Evolutionary conservation across 2,329 filamentous ascomycete species (phyloP).

Genomic region (Fusarium keratoplasticum): DNA sequence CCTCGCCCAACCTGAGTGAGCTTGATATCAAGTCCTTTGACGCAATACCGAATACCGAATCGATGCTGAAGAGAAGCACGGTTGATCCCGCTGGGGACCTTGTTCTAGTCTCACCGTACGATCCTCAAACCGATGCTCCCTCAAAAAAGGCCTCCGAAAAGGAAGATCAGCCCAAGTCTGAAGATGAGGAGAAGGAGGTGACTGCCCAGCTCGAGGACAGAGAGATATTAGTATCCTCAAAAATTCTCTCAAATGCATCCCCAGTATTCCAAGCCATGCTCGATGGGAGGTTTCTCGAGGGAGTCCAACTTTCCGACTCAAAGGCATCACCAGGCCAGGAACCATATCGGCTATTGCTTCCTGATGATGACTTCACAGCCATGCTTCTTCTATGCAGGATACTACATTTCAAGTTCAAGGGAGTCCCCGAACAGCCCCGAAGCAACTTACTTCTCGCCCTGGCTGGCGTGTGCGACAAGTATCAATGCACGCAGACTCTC

Average conservation of each 20-base stretch:
- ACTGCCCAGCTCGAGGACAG: not conserved
- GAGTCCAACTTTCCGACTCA: not conserved
- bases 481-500: not conserved
- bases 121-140: not conserved
- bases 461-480: not conserved
- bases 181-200: not conserved
- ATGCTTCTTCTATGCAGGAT: not conserved
- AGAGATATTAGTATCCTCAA: not conserved
- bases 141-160: not conserved
- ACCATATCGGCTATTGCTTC: not conserved
- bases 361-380: not conserved
- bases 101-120: not conserved
- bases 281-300: not conserved
- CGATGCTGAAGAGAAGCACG: not conserved
- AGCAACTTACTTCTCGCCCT: not conserved
- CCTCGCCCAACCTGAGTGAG: not conserved
- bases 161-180: not conserved
- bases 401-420: not conserved
- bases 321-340: not conserved
- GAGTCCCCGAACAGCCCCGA: not conserved
- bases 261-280: not conserved
- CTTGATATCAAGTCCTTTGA: not conserved
- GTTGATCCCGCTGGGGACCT: not conserved
- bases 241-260: not conserved
- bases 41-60: not conserved